Evolutionary conservation across 139 green algal species (phyloP).

Genomic region (Parachlorella kessleri): DNA sequence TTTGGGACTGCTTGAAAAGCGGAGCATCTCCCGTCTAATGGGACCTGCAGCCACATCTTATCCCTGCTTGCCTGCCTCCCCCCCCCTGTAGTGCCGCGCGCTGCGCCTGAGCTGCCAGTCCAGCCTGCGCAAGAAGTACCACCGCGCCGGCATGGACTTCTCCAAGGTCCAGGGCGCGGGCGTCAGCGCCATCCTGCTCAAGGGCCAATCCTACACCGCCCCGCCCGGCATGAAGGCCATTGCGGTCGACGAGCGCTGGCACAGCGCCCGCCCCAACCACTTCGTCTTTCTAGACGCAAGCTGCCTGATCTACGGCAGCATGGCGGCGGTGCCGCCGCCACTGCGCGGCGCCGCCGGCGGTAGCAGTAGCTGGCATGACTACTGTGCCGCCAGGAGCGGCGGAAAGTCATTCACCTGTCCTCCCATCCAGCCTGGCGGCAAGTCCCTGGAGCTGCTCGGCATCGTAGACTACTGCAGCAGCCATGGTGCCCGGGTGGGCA

Average conservation of each 20-base stretch:
- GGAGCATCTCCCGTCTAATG: background rate
- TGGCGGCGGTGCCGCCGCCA: background rate
- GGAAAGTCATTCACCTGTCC: constrained; percentile 6
- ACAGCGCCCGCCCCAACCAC: background rate
- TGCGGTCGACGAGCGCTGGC: constrained; percentile 20
- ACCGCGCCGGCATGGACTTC: constrained; percentile 30
- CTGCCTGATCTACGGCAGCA: constrained; percentile 7
- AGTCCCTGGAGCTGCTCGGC: background rate
- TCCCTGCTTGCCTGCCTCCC: background rate
- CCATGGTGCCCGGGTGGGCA: background rate
- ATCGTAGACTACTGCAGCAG: background rate
- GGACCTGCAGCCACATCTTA: too few relatives aligned
- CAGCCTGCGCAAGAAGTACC: constrained; percentile 25
- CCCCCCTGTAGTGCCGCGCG: background rate
- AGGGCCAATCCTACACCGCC: constrained; percentile 37
- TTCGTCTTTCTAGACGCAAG: constrained; percentile 14
- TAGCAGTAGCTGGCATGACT: constrained; percentile 8
- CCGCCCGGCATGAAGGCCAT: constrained; percentile 39
- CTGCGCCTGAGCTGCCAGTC: constrained; percentile 11
- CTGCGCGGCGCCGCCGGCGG: background rate
- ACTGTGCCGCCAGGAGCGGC: background rate
- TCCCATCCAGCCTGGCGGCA: background rate
- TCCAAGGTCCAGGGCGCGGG: constrained; percentile 26
- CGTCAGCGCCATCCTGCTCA: constrained; percentile 39
- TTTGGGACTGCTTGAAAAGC: background rate